Evolutionary conservation across 2,329 filamentous ascomycete genomes (phyloP), one percentile per base, ranked within the genome.

Genomic region (Botrytis cinerea): DNA sequence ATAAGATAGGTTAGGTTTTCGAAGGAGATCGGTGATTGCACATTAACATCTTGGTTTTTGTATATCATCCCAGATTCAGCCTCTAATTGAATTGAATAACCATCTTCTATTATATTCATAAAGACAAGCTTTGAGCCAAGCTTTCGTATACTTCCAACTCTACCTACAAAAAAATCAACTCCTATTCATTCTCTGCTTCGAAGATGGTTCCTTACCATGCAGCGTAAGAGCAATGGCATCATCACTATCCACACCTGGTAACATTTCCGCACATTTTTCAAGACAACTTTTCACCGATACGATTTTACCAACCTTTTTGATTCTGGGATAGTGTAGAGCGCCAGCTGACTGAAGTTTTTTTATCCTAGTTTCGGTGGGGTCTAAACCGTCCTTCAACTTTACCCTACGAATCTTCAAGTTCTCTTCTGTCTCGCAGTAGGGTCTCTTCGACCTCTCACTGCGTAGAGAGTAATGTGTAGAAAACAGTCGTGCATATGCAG

Each of bases 91-190:
- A 97, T 82, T 76, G 87, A 88, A 77, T 89, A 84, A 73, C 90
- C 91, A 80, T 93, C 90, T 81, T 94, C 90, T 77, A 90, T 86
- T 68, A 98, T 84, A 82, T 96, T 92, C 77, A 98, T 82, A 82
- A 99, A 99, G 76, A 94, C 86, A 78, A 99, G 89, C 83, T 92
- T 93, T 78, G 89, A 91, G 77, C 95, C 91, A 10, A 45, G 22
- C 45, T 32, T 72, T 90, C 87, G 66, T 88, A 85, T 75, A 93
- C 92, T 80, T 92, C 87, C 86, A 76, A 97, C 87, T 81, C 94
- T 93, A 82, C 94, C 93, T 72, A 67, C 35, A 67, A 25, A 46
- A 32, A 72, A 25, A 72, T 72, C 40, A 72, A 67, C 48, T 40
- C 59, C 46, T 25, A 32, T 68, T 57, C 48, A 32, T 35, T 38